Conservation (phyloP, 257 asterid genomes). For the Verbascum thapsus region DNA sequence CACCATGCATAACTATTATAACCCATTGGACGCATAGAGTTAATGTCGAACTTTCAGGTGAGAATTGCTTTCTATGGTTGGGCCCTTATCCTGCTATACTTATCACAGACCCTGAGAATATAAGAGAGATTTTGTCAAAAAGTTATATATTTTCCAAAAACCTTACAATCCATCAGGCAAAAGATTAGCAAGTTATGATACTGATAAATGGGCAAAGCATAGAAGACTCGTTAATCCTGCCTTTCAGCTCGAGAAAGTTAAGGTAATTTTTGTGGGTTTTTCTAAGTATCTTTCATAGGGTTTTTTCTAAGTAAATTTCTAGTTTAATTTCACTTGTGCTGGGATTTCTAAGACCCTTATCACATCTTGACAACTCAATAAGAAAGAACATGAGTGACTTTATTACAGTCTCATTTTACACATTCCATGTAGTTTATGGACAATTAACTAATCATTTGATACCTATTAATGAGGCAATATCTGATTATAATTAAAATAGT, state of each 20-base stretch:
- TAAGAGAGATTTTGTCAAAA: slow-evolving; percentile 48
- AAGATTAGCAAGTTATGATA: slow-evolving; percentile 39
- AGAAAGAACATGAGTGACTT: too few species aligned
- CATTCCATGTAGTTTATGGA: too few species aligned
- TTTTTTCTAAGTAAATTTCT: slow-evolving; percentile 37
- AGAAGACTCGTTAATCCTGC: slow-evolving; percentile 53
- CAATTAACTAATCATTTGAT: too few species aligned
- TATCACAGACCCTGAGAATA: slow-evolving; percentile 40
- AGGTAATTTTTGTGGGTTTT: slow-evolving; percentile 37
- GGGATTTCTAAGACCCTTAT: too few species aligned
- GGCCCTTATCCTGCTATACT: slow-evolving; percentile 44
- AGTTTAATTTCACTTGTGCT: too few species aligned
- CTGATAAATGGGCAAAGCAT: slow-evolving; percentile 56
- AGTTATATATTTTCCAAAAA: slow-evolving; percentile 38
- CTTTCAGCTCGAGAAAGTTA: slow-evolving; percentile 52
- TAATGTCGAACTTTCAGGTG: slow-evolving; percentile 45
- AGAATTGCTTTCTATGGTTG: slow-evolving; percentile 42
- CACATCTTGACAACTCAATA: too few species aligned
- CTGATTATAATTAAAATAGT: too few species aligned
- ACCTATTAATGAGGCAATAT: too few species aligned
- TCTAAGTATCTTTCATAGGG: too few species aligned
- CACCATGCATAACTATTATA: too few species aligned
- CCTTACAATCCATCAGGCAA: slow-evolving; percentile 36
- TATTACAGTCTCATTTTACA: too few species aligned
- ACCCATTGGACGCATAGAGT: too few species aligned